Evolutionary conservation across 352 stramenopile species (phyloP), one percentile per base, ranked within the genome.

Genomic region (Globisporangium ultimum): DNA sequence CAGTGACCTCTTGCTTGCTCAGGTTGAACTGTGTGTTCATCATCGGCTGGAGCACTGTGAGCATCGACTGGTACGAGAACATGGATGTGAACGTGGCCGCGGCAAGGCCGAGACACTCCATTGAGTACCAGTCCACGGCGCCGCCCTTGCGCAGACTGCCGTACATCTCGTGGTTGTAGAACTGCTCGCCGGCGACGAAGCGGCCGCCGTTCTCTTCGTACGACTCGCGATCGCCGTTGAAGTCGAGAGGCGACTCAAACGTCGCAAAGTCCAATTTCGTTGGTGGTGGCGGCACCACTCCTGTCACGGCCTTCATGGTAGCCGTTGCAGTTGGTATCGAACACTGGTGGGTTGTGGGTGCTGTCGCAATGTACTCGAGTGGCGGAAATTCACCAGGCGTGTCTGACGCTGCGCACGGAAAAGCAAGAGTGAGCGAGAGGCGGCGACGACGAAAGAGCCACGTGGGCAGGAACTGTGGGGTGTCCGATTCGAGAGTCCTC

Each of bases 21-120:
- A 90, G 54, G 1, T 71, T 67, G 36, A 90, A 64, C 51, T 90
- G 74, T 3, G 66, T 72, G 58, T 67, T 76, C 68, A 86, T 82
- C 55, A 88, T 74, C 32, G 72, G 76, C 63, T 80, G 71, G 13
- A 83, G 62, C 21, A 87, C 64, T 55, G 68, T 61, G 36, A 77
- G 24, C 6, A 92, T 69, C 13, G 61, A 72, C 53, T 88, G 68
- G 64, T 88, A 90, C 55, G 78, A 83, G 56, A 89, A 69, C 60
- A 80, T 82, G 49, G 83, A 89, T 50, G 83, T 78, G 66, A 88
- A 89, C 14, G 72, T 89, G 36, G 72, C 78, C 17, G 78, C 78
- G 17, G 72, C 63, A 20, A 93, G 72, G 7, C 80, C 83, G 18
- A 88, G 64, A 60, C 71, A 88, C 40, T 89, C 79, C 53, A 70